Evolutionary conservation across 75 land plant species (phyloP).

Genomic region (Cupressus sempervirens): DNA sequence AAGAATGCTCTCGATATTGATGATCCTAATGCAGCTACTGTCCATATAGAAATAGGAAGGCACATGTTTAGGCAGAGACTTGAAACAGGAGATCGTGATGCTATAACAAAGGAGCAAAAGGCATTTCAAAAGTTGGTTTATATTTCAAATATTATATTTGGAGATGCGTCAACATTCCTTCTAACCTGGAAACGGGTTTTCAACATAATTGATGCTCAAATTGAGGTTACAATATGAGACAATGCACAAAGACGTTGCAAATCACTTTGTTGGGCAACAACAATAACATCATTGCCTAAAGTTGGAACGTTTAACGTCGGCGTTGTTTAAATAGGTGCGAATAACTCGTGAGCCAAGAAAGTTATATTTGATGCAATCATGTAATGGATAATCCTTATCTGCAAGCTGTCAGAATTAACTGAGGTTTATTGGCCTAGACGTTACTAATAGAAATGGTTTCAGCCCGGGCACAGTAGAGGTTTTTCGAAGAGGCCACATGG

Average conservation of each 20-base stretch:
- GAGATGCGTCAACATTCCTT: constrained; percentile 89
- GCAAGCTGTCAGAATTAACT: no score
- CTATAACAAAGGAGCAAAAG: constrained; percentile 72
- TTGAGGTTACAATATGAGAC: constrained; percentile 90
- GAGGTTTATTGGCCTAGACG: no score
- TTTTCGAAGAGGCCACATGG: no score
- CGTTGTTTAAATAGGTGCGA: no score
- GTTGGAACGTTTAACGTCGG: no score
- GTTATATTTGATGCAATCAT: no score
- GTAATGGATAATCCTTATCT: no score
- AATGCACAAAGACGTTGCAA: constrained; percentile 81
- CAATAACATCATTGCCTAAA: no score
- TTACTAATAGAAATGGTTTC: no score
- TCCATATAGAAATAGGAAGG: constrained; percentile 98
- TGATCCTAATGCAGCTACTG: constrained; percentile 93
- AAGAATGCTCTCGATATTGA: constrained; percentile 86
- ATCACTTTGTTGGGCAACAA: no score
- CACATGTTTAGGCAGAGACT: constrained; percentile 80
- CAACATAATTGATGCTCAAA: constrained; percentile 88
- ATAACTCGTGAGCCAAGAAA: no score
- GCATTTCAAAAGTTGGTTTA: constrained; percentile 95
- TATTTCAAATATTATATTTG: constrained; percentile 90
- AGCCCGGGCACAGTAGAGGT: no score
- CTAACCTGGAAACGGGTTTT: constrained; percentile 99
- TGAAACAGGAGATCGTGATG: constrained; percentile 91